Evolutionary conservation across 495 filamentous ascomycete species (phyloP).

Genomic region (Aspergillus asperescens): DNA sequence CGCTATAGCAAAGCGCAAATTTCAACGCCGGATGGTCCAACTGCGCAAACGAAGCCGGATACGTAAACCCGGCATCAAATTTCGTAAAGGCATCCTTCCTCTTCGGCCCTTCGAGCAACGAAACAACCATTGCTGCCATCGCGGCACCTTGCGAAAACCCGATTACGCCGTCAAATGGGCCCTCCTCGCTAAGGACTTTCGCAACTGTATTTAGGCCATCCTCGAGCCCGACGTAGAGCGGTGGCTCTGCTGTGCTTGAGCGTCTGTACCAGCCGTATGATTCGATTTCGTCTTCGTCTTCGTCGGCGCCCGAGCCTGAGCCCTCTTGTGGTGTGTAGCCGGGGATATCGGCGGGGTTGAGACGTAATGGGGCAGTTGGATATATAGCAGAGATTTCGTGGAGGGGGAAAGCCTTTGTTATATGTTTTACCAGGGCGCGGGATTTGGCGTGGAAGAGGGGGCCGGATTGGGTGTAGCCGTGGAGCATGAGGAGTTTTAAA

Average conservation of each 20-base stretch:
- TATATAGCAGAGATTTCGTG: constrained; percentile 48
- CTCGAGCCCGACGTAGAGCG: constrained; percentile 62
- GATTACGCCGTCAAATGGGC: constrained; percentile 66
- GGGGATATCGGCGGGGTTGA: constrained; percentile 66
- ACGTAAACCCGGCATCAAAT: constrained; percentile 35
- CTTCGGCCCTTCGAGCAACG: constrained; percentile 56
- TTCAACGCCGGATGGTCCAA: constrained; percentile 54
- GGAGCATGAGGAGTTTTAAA: constrained; percentile 53
- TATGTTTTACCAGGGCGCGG: constrained; percentile 73
- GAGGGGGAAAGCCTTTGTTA: constrained; percentile 65
- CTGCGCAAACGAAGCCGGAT: constrained; percentile 48
- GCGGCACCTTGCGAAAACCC: constrained; percentile 71
- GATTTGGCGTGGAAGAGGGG: constrained; percentile 83
- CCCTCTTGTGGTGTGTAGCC: constrained; percentile 44
- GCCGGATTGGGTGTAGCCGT: constrained; percentile 88
- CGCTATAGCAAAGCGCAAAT: constrained; percentile 75
- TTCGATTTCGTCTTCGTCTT: constrained; percentile 46
- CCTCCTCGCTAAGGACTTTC: constrained; percentile 50
- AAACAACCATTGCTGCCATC: constrained; percentile 57
- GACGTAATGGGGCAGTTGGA: constrained; percentile 50
- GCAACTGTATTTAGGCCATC: constrained; percentile 58
- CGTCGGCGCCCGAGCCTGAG: not conserved
- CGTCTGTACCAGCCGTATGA: constrained; percentile 81
- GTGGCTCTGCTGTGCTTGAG: constrained; percentile 40
- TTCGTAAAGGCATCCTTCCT: constrained; percentile 44